Evolutionary conservation across 208 protist genomes (phyloP).

Genomic region (Leishmania aethiopica): DNA sequence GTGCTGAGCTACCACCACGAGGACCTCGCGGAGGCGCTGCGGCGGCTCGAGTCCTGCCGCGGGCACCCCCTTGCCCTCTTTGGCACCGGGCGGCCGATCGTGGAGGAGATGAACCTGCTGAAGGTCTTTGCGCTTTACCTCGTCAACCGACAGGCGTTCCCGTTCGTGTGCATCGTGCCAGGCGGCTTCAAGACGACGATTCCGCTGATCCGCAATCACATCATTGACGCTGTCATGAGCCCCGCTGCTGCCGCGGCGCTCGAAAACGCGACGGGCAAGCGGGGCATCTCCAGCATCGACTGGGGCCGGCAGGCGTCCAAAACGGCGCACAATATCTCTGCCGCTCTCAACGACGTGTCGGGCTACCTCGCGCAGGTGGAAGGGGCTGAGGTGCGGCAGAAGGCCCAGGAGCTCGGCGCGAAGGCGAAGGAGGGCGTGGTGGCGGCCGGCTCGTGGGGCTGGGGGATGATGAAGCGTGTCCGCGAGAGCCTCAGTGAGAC

Average conservation of each 20-base stretch:
- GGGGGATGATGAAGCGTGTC: slow-evolving; percentile 52
- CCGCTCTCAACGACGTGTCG: slow-evolving; percentile 36
- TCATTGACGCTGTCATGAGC: slow-evolving; percentile 37
- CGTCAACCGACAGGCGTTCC: slow-evolving; percentile 61
- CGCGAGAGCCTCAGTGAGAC: slow-evolving; percentile 50
- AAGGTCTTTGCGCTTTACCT: slow-evolving; percentile 84
- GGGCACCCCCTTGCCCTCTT: slow-evolving; percentile 68
- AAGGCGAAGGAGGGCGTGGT: slow-evolving; percentile 55
- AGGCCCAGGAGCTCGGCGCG: slow-evolving; percentile 50
- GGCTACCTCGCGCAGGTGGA: slow-evolving; percentile 26
- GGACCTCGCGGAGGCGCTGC: slow-evolving; percentile 44
- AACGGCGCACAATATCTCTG: slow-evolving; percentile 21
- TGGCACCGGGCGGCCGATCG: slow-evolving; percentile 39
- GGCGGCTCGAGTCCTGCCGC: slow-evolving; percentile 36
- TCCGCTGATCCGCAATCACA: slow-evolving; percentile 59
- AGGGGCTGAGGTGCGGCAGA: slow-evolving; percentile 41
- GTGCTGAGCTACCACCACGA: slow-evolving; percentile 48
- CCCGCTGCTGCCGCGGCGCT: slow-evolving; percentile 20
- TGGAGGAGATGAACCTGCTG: slow-evolving; percentile 90
- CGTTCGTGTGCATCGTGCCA: slow-evolving; percentile 71
- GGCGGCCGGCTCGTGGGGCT: slow-evolving; percentile 72
- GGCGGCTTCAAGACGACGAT: slow-evolving; percentile 80
- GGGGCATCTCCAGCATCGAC: not conserved
- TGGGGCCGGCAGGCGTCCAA: slow-evolving; percentile 23
- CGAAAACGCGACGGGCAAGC: not conserved